A percentile compares a stretch with the other conserved stretches of the same genome.
These are phyloP conservation scores for Ascoidea asiatica DNA, from an alignment of 805 yeast genomes.

Conservation along the genomic window DNA sequence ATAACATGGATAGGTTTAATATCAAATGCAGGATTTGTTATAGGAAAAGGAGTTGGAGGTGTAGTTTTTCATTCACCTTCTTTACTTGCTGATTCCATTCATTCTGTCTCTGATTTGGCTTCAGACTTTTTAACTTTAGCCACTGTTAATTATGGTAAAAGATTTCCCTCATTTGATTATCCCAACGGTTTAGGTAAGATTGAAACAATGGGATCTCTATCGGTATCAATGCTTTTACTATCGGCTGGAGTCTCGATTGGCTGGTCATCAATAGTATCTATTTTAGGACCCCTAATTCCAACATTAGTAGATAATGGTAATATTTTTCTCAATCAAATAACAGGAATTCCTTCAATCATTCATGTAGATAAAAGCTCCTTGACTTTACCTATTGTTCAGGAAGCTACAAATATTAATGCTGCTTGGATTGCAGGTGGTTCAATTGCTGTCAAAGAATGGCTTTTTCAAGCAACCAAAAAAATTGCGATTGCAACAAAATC, in stretches of 20 bases:
- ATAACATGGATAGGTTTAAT: constrained; percentile 86
- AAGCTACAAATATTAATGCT: constrained; percentile 67
- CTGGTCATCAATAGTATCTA: constrained; percentile 62
- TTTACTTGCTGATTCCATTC: constrained; percentile 86
- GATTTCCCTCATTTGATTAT: constrained; percentile 41
- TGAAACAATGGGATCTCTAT: constrained; percentile 83
- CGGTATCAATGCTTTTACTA: constrained; percentile 72
- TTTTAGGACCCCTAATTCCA: constrained; percentile 57
- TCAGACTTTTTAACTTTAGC: constrained; percentile 83
- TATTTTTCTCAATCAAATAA: not conserved
- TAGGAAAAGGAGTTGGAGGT: constrained; percentile 82
- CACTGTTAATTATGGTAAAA: constrained; percentile 67
- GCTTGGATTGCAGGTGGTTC: constrained; percentile 94
- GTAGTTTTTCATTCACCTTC: constrained; percentile 92
- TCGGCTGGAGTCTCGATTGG: constrained; percentile 88
- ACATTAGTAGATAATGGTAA: constrained; percentile 37
- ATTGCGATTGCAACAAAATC: constrained; percentile 72
- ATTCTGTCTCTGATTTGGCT: constrained; percentile 80
- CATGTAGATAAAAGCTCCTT: no score
- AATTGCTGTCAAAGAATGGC: constrained; percentile 76
- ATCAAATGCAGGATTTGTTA: constrained; percentile 77
- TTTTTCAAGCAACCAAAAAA: constrained; percentile 69
- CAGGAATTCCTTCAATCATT: not conserved
- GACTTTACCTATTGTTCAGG: constrained; percentile 21
- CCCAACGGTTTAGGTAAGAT: constrained; percentile 91